phyloP scores from a whole-genome alignment of 1,139 yeast genomes.

The Taphrina betulina region DNA sequence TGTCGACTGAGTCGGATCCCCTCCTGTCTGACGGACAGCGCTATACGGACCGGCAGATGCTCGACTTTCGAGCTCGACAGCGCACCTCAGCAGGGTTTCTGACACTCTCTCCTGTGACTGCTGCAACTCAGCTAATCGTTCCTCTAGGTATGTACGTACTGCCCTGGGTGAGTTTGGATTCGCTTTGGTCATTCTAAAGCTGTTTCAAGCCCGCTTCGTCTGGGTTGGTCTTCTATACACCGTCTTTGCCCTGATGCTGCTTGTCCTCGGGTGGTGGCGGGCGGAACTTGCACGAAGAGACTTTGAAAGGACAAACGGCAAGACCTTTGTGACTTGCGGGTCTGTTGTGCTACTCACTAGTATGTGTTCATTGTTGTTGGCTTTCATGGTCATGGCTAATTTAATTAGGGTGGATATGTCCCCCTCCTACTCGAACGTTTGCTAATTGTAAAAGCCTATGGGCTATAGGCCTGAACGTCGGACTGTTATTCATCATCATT shows the following conservation, averaged over 20 bases:
- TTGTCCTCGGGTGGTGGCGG: constrained; percentile 17
- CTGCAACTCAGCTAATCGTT: too few relatives aligned
- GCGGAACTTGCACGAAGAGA: constrained; percentile 15
- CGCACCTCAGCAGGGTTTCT: constrained; percentile 27
- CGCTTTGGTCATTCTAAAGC: constrained; percentile 22
- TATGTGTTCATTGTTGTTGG: too few relatives aligned
- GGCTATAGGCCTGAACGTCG: too few relatives aligned
- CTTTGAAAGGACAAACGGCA: constrained; percentile 18
- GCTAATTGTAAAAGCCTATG: too few relatives aligned
- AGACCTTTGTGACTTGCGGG: constrained; percentile 21
- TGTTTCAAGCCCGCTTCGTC: constrained; percentile 18
- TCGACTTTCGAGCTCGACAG: constrained; percentile 28
- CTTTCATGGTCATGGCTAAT: too few relatives aligned
- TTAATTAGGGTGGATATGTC: too few relatives aligned
- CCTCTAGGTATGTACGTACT: constrained; percentile 13
- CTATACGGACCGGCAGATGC: constrained; percentile 16
- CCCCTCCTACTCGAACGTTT: too few relatives aligned
- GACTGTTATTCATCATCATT: too few relatives aligned
- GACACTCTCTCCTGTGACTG: too few relatives aligned
- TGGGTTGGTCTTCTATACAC: constrained; percentile 17
- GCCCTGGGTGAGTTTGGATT: constrained; percentile 24
- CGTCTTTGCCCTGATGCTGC: constrained; percentile 18
- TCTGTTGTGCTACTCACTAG: constrained; percentile 18
- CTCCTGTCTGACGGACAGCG: too few relatives aligned
- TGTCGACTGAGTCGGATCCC: too few relatives aligned